These are phyloP conservation scores for Phytophthora tubulina DNA, from an alignment of 352 stramenopile species.

Conservation along the genomic window DNA sequence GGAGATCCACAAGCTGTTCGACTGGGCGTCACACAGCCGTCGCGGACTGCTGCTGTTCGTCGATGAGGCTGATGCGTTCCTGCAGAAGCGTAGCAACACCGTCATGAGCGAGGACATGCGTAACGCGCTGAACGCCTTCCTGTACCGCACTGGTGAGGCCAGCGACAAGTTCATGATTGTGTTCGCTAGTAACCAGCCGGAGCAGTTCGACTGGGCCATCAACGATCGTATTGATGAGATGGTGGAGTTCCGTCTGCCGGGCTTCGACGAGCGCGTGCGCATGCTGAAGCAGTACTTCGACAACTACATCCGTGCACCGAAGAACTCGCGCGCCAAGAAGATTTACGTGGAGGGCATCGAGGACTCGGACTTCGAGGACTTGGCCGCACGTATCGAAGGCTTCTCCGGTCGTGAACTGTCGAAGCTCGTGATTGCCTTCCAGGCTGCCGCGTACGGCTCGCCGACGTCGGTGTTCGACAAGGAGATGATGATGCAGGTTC, in stretches of 20 bases:
- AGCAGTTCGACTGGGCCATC: slow-evolving; percentile 99
- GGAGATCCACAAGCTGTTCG: slow-evolving; percentile 99
- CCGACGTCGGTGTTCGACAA: slow-evolving; percentile 94
- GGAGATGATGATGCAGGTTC: slow-evolving; percentile 94
- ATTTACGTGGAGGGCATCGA: slow-evolving; percentile 94
- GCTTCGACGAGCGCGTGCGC: slow-evolving; percentile 93
- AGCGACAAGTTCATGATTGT: slow-evolving; percentile 99
- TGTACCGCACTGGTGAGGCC: slow-evolving; percentile 98
- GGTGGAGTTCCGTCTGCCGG: slow-evolving; percentile 97
- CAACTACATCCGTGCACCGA: slow-evolving; percentile 95
- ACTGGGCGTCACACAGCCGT: slow-evolving; percentile 97
- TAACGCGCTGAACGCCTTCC: slow-evolving; percentile 99
- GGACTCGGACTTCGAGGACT: slow-evolving; percentile 92
- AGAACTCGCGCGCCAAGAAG: slow-evolving; percentile 88
- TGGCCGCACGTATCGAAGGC: slow-evolving; percentile 95
- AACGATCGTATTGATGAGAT: slow-evolving; percentile 99
- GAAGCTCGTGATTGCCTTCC: slow-evolving; percentile 99
- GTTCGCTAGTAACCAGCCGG: slow-evolving; percentile 98
- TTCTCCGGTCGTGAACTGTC: slow-evolving; percentile 99
- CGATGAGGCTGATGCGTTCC: slow-evolving; percentile 99
- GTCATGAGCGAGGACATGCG: slow-evolving; percentile 97
- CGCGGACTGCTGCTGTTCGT: slow-evolving; percentile 98
- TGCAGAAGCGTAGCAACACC: slow-evolving; percentile 96
- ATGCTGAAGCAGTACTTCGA: slow-evolving; percentile 99
- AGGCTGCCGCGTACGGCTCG: slow-evolving; percentile 97